Evolutionary conservation across 441 rosid genomes (phyloP).

Genomic region (Brassica balearica): DNA sequence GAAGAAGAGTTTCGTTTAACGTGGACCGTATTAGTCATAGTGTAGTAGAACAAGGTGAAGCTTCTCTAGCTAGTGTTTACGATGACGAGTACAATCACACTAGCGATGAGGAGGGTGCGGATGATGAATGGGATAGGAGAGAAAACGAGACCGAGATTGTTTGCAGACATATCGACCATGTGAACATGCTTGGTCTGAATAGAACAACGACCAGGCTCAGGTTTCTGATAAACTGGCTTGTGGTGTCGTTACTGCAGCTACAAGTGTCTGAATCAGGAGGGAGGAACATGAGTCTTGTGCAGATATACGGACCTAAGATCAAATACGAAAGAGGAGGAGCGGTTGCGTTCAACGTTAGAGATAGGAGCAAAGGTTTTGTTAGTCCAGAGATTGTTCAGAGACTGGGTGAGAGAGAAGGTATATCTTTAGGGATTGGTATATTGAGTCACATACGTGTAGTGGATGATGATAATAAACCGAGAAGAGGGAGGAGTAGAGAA

Average conservation of each 20-base stretch:
- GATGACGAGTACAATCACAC: conserved; percentile 56
- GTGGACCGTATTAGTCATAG: conserved; percentile 62
- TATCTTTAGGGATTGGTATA: conserved; percentile 86
- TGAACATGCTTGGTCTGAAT: conserved; percentile 90
- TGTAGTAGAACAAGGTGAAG: conserved; percentile 65
- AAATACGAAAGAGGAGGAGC: conserved; percentile 99
- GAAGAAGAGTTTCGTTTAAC: conserved; percentile 89
- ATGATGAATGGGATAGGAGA: conserved; percentile 78
- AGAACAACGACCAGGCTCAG: conserved; percentile 81
- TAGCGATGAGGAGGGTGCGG: conserved; percentile 42
- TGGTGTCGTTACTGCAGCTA: conserved; percentile 87
- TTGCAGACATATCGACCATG: conserved; percentile 87
- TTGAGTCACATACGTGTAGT: conserved; percentile 81
- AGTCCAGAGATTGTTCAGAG: conserved; percentile 89
- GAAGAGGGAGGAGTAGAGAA: conserved; percentile 60
- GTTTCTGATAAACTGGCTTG: conserved; percentile 96
- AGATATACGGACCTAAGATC: conserved; percentile 94
- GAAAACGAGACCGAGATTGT: conserved; percentile 70
- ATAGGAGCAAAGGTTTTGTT: conserved; percentile 67
- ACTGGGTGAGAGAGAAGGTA: conserved; percentile 91
- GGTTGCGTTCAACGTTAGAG: conserved; percentile 88
- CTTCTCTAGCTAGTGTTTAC: conserved; percentile 61
- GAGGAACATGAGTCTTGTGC: conserved; percentile 65
- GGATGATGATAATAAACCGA: conserved; percentile 54
- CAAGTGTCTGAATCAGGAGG: conserved; percentile 62